These are phyloP conservation scores for Barnettozyma sucrosica DNA, from an alignment of 805 yeast species.

Conservation along the genomic window DNA sequence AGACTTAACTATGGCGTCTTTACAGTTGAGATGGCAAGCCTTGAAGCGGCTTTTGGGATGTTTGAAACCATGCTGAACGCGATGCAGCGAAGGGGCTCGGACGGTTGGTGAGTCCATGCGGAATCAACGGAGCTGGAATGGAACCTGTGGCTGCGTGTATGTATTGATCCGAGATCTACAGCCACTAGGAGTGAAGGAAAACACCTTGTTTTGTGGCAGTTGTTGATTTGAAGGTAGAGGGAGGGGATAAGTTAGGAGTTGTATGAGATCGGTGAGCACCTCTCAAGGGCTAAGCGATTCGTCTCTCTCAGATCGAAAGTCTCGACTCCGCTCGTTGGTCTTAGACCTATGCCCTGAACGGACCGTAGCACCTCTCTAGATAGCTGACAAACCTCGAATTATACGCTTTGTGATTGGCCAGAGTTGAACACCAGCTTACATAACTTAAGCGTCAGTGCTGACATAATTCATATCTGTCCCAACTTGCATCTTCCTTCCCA, in stretches of 20 bases:
- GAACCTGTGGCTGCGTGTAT: too few relatives aligned
- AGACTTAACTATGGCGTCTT: conserved; percentile 4
- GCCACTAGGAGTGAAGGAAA: not conserved
- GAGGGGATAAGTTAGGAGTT: too few relatives aligned
- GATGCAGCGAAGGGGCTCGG: too few relatives aligned
- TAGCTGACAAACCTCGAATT: conserved; percentile 13
- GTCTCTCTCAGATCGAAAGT: not conserved
- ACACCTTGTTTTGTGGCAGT: conserved; percentile 9
- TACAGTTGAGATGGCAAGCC: not conserved
- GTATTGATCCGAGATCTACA: not conserved
- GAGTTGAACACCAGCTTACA: not conserved
- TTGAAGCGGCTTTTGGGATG: not conserved
- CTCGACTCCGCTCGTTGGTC: not conserved
- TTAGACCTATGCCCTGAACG: too few relatives aligned
- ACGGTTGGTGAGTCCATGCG: too few relatives aligned
- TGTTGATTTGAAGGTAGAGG: not conserved
- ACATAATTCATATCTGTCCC: not conserved
- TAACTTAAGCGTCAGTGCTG: not conserved
- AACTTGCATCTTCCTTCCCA: not conserved
- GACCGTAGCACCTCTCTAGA: conserved; percentile 2
- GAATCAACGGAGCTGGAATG: too few relatives aligned
- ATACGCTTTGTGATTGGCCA: conserved; percentile 14
- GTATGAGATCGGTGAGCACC: too few relatives aligned
- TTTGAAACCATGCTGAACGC: not conserved
- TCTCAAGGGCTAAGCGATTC: too few relatives aligned